Evolutionary conservation across 352 stramenopile species (phyloP), one percentile per base, ranked within the genome.

Genomic region (Phytophthora lateralis): DNA sequence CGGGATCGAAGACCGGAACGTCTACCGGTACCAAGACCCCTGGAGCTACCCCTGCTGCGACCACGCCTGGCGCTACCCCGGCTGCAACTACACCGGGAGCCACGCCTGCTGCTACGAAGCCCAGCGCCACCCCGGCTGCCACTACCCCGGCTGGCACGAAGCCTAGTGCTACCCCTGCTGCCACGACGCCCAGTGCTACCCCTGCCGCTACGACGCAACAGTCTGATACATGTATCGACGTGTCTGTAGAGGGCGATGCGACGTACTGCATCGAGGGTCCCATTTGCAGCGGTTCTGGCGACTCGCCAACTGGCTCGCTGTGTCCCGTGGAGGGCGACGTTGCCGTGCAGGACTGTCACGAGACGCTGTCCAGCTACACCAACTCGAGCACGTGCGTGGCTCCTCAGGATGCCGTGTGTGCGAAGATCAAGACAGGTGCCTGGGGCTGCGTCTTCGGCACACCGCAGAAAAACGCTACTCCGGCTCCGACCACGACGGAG

Each of bases 261-360:
- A 91, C 85, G 15, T 91, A 90, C 65, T 91, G 82, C 66, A 85
- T 91, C 42, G 45, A 63, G 9, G 84, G 80, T 21, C 66, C 78
- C 2, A 77, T 91, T 42, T 93, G 84, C 61, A 85, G 71, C 29
- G 84, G 84, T 39, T 60, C 66, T 8, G 79, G 77, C 29, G 55
- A 67, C 12, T 56, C 45, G 21, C 76, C 80, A 3, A 60, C 71
- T 10, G 84, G 84, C 3, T 58, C 32, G 18, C 48, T 72, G 29
- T 93, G 84, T 30, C 84, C 84, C 4, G 67, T 76, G 64, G 76
- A 86, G 64, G 84, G 84, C 17, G 73, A 80, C 29, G 66, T 86
- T 18, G 78, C 84, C 0, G 67, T 80, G 17, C 67, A 79, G 34
- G 72, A 88, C 57, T 93, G 84, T 43, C 66, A 80, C 48, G 69